These are phyloP conservation scores for Penicillium sp. DNA, from an alignment of 2,329 filamentous ascomycete species.

Conservation along the genomic window DNA sequence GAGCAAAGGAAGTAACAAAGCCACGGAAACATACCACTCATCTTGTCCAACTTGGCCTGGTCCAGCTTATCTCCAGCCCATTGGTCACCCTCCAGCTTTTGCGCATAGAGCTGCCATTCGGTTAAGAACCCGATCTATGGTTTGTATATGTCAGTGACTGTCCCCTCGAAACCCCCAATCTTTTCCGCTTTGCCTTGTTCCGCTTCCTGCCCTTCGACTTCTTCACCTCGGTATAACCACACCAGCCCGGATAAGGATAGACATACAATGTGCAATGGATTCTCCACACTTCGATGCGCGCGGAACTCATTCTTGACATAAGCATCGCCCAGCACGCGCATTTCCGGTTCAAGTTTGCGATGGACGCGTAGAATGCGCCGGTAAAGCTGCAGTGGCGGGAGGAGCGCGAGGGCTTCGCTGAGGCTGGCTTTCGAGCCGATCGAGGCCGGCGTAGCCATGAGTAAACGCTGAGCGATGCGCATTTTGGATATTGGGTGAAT, in stretches of 20 bases:
- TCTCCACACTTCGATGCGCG: constrained; percentile 78
- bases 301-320: constrained; percentile 93
- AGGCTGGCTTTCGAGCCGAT: constrained; percentile 44
- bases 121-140: constrained; percentile 86
- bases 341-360: constrained; percentile 69
- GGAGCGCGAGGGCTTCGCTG: constrained; percentile 61
- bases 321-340: constrained; percentile 81
- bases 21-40: constrained; percentile 70
- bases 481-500: constrained; percentile 25
- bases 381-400: constrained; percentile 88
- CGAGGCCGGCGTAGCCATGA: constrained; percentile 42
- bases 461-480: constrained; percentile 37
- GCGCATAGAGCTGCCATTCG: constrained; percentile 94
- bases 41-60: constrained; percentile 77
- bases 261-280: constrained; percentile 83
- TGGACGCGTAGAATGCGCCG: constrained; percentile 83
- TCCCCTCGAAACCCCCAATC: neutral
- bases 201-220: neutral
- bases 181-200: neutral
- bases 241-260: neutral
- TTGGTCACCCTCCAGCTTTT: constrained; percentile 80
- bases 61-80: constrained; percentile 88
- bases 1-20: neutral
- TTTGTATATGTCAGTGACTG: neutral
- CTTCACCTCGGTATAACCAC: neutral